A percentile compares a stretch with the other conserved stretches of the same genome.
These are phyloP conservation scores for Emergomyces africanus DNA, from an alignment of 2,329 filamentous ascomycete species.

Conservation along the genomic window DNA sequence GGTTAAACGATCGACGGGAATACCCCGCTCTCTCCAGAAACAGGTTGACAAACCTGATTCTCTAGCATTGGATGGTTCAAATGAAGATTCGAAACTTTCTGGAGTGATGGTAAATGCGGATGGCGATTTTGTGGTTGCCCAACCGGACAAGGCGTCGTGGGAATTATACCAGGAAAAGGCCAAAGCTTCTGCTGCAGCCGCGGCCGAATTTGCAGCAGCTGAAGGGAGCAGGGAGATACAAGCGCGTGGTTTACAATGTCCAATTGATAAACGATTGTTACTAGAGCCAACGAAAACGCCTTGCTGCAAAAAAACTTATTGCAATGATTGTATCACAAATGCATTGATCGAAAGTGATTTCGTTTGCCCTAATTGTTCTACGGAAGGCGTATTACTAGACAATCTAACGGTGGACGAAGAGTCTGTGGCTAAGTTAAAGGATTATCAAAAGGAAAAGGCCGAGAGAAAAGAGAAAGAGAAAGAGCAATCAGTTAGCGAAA, in stretches of 20 bases:
- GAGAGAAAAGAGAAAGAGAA: slow-evolving; percentile 27
- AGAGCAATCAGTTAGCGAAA: slow-evolving; percentile 14
- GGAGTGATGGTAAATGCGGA: slow-evolving; percentile 97
- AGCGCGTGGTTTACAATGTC: slow-evolving; percentile 79
- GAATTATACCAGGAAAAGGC: slow-evolving; percentile 93
- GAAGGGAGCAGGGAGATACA: slow-evolving; percentile 75
- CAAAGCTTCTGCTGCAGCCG: slow-evolving; percentile 71
- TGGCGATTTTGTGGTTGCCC: slow-evolving; percentile 92
- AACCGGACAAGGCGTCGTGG: slow-evolving; percentile 92
- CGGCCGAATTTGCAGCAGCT: slow-evolving; percentile 63
- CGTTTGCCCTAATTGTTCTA: slow-evolving; percentile 81
- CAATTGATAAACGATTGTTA: slow-evolving; percentile 96
- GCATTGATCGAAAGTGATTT: slow-evolving; percentile 98
- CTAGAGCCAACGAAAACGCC: slow-evolving; percentile 98
- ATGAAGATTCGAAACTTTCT: slow-evolving; percentile 69
- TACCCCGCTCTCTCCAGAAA: slow-evolving; percentile 88
- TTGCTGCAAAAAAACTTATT: slow-evolving; percentile 97
- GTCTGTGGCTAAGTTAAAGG: slow-evolving; percentile 62
- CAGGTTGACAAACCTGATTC: slow-evolving; percentile 85
- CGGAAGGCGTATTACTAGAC: slow-evolving; percentile 85
- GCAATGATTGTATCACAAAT: slow-evolving; percentile 99
- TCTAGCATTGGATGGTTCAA: slow-evolving; percentile 57
- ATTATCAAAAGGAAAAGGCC: slow-evolving; percentile 48
- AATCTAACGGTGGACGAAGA: slow-evolving; percentile 76
- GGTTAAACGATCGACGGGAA: slow-evolving; percentile 93